Conservation (phyloP, 441 rosid genomes). For the Pelargonium citronellum region DNA sequence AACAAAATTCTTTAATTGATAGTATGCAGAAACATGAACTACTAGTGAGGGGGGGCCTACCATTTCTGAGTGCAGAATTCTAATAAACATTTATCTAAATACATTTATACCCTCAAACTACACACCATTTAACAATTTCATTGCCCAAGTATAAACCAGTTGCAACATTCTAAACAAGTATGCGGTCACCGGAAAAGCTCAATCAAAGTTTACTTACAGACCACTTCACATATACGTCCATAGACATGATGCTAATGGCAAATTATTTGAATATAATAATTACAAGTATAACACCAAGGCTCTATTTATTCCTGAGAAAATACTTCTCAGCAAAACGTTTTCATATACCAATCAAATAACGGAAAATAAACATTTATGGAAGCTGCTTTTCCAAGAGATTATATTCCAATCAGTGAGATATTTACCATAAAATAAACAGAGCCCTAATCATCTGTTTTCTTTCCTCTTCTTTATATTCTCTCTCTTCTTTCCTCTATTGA, state of each 20-base stretch:
- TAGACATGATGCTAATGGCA: neutral
- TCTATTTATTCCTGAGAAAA: neutral
- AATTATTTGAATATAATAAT: too few species aligned
- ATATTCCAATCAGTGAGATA: neutral
- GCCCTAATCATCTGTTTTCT: neutral
- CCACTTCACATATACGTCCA: neutral
- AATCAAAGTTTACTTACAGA: neutral
- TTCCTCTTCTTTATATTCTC: neutral
- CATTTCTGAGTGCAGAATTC: neutral
- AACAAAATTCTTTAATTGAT: neutral
- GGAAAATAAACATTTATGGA: neutral
- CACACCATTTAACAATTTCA: slow-evolving; percentile 1
- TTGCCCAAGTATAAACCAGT: neutral
- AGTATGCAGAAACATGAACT: slow-evolving; percentile 1
- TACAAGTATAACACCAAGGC: neutral
- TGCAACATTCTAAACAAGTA: neutral
- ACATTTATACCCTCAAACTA: neutral
- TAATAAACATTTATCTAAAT: neutral
- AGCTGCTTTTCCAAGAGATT: neutral
- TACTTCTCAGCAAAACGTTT: neutral
- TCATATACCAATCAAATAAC: neutral
- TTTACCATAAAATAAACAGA: neutral
- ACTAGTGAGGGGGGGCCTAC: neutral
- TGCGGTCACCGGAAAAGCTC: neutral
- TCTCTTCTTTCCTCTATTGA: neutral